Conservation (phyloP, 2,329 filamentous ascomycete genomes). For the Stemphylium lycopersici region DNA sequence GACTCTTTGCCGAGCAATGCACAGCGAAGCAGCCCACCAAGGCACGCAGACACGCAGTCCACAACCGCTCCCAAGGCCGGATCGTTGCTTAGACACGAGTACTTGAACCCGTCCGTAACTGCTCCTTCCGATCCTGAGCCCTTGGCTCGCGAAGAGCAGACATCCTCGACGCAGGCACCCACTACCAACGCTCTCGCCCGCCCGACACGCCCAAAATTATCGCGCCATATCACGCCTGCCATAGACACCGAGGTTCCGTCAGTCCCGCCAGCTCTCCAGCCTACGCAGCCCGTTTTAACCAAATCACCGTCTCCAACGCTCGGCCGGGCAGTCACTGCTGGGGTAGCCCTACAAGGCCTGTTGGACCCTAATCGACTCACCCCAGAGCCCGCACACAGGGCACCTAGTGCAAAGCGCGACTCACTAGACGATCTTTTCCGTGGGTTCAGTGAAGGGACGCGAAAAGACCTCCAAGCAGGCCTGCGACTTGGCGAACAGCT, state of each 20-base stretch:
- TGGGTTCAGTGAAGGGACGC: conserved; percentile 49
- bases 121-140: background rate
- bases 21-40: conserved; percentile 35
- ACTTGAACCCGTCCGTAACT: conserved; percentile 13
- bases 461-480: conserved; percentile 47
- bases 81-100: conserved; percentile 21
- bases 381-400: conserved; percentile 32
- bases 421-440: conserved; percentile 47
- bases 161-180: conserved; percentile 12
- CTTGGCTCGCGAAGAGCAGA: conserved; percentile 4
- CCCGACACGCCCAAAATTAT: conserved; percentile 20
- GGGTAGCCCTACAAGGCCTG: conserved; percentile 47
- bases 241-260: conserved; percentile 36
- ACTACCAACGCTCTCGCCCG: conserved; percentile 7
- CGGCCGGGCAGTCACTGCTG: conserved; percentile 46
- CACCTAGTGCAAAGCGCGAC: conserved; percentile 29
- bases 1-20: conserved; percentile 52
- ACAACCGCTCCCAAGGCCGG: conserved; percentile 10
- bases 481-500: conserved; percentile 49
- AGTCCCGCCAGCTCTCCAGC: conserved; percentile 39
- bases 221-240: conserved; percentile 38
- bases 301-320: conserved; percentile 41
- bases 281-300: conserved; percentile 18
- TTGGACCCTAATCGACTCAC: conserved; percentile 40
- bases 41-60: conserved; percentile 12